Base-by-base conservation (phyloP, 129 eudicot genomes). In the Smallanthus sonchifolius region DNA sequence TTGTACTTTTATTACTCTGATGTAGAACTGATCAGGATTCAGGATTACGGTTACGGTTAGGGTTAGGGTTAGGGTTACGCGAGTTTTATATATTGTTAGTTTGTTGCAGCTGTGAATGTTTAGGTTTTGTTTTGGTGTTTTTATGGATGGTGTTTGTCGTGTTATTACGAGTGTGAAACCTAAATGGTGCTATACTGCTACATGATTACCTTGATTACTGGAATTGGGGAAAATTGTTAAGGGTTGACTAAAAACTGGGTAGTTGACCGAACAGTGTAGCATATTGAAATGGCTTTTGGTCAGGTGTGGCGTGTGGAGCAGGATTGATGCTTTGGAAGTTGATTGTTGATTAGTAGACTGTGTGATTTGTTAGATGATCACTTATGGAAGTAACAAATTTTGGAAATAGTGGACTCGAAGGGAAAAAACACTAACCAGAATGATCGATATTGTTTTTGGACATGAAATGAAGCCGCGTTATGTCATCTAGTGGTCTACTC, bases 171-270 rank as follows among this genome's bases (percentile, higher is more conserved):
- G 19, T 72, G 37, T 55, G 39, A 72, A 55, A 54, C 76, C 65
- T 70, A 37, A 70, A 52, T 37, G 34, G 47, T 35, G 35, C 10
- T 35, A 10, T 34, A 10, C 30, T 24, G 30, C 30, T 24, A 24
- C 30, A 24, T 24, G 30, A 24, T 24, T 24, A 24, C 30, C 30
- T 24, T 75, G 43, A 60, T 65, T 62, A 75, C 28, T 65, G 35
- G 43, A 40, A 51, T 71, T 71, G 16, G 36, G 37, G 60, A 34
- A 30, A 30, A 42, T 16, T 16, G 6, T 28, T 0, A 16, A 66
- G 73, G 79, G 34, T 76, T 76, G 80, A 76, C 43, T 67, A 28
- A 56, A 16, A 66, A 14, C 52, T 54, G 16, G 69, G 39, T 36
- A 55, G 75, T 56, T 74, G 67, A 70, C 72, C 63, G n/a, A 48